Percentiles rank a stretch among this genome's conserved stretches.
Conservation (phyloP, 768 basidiomycete genomes). For the Inosperma sp. region DNA sequence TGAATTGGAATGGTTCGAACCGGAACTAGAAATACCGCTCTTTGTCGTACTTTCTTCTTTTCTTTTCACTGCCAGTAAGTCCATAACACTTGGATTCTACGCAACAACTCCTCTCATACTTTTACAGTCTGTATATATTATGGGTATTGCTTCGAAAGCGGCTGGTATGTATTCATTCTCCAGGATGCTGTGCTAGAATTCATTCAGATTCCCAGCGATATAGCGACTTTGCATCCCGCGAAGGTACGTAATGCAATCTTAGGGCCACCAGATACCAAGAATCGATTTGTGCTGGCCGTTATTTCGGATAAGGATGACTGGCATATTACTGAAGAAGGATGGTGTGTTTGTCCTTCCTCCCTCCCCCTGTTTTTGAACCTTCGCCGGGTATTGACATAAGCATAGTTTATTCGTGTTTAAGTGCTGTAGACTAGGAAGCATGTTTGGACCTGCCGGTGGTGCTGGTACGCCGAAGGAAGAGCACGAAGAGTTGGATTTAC, state of each 20-base stretch:
- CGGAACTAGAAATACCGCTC: too few relatives aligned
- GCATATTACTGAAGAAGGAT: slow-evolving; percentile 47
- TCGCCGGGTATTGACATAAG: neutral
- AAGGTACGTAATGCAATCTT: neutral
- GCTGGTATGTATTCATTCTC: too few relatives aligned
- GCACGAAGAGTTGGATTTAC: slow-evolving; percentile 19
- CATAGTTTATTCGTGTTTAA: slow-evolving; percentile 49
- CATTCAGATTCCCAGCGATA: slow-evolving; percentile 21
- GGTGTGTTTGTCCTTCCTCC: slow-evolving; percentile 35
- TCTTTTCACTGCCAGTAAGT: too few relatives aligned
- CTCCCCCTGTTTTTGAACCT: slow-evolving; percentile 1
- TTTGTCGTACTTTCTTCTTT: too few relatives aligned
- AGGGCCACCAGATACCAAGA: slow-evolving; percentile 9
- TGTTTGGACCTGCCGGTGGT: neutral
- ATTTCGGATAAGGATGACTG: slow-evolving; percentile 44
- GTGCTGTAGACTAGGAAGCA: slow-evolving; percentile 21
- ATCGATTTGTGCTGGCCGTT: slow-evolving; percentile 43
- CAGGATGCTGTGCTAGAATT: slow-evolving; percentile 41
- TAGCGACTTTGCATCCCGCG: neutral
- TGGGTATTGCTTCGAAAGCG: too few relatives aligned
- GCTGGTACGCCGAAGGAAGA: neutral
- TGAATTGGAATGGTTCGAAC: too few relatives aligned
- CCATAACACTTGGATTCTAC: too few relatives aligned
- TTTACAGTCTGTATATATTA: too few relatives aligned
- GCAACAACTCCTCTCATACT: too few relatives aligned